Evolutionary conservation across 306 rosid species (phyloP).

Genomic region (Castanopsis chinensis): DNA sequence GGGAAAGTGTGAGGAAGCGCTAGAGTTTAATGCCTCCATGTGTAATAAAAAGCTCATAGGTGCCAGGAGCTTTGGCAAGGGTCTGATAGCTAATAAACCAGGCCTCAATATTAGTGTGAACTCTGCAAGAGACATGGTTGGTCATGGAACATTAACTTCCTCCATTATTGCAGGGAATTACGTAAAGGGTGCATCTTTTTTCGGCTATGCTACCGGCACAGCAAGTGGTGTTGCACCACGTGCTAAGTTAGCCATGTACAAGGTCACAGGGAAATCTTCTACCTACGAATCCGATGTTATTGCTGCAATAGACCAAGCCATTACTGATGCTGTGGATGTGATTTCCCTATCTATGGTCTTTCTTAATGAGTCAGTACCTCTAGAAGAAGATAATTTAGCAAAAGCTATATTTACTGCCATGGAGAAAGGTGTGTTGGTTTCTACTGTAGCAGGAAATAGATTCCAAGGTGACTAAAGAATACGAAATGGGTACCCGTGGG

Average conservation of each 20-base stretch:
- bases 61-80: conserved; percentile 23
- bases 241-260: conserved; percentile 24
- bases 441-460: neutral
- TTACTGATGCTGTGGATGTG: conserved; percentile 34
- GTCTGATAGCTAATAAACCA: neutral
- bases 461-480: neutral
- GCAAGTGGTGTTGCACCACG: conserved; percentile 33
- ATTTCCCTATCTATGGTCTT: conserved; percentile 11
- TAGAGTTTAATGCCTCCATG: conserved; percentile 24
- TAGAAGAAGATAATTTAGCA: conserved; percentile 16
- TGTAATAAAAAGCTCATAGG: conserved; percentile 34
- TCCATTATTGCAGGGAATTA: conserved; percentile 26
- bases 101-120: neutral
- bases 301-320: conserved; percentile 34
- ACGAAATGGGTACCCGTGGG: neutral
- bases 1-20: conserved; percentile 21
- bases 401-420: conserved; percentile 22
- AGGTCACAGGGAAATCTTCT: conserved; percentile 21
- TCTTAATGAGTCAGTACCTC: neutral
- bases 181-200: conserved; percentile 12
- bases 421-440: conserved; percentile 17
- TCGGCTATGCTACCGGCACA: conserved; percentile 28
- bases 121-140: conserved; percentile 27
- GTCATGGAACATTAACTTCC: conserved; percentile 35
- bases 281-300: conserved; percentile 24